Base-by-base conservation (phyloP, 2,329 filamentous ascomycete species). In the Colletotrichum shisoi region DNA sequence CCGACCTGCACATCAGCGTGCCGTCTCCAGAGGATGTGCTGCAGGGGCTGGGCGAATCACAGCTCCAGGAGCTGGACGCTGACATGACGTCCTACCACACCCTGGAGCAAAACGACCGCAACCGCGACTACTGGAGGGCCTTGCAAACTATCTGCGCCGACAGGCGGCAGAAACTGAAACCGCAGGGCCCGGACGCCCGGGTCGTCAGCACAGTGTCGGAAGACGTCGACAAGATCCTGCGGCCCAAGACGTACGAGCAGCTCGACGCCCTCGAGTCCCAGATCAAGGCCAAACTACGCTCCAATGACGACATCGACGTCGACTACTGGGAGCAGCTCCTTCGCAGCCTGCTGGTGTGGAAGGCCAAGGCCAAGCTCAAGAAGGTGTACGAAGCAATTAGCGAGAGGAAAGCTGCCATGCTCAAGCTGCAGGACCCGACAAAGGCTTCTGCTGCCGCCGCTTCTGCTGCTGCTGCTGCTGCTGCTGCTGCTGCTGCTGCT, bases 261-360 rank as follows among this genome's bases (percentile, higher is more conserved):
- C 83, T 99, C n/a, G 90, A 94, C 75, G 86, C 86, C 19, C 83
- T 99, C 56, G 94, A 99, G 79, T 87, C 84, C 70, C 94, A 98
- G 80, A 95, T 99, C 77, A 89, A 88, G 75, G 83, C 84, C 17
- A 99, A 99, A 80, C 82, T 99, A 54, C 85, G 89, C 59, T 96
- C 93, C 8, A 90, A 97, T 75, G 94, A 97, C 74, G 89, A 92
- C 45, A 94, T 99, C 71, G 95, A 99, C 77, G 93, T 91, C 2
- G 95, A 99, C 79, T 99, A 98, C 77, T 99, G 95, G 95, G 93
- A 96, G 75, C 92, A 97, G 75, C 83, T 99, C 17, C 83, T 99
- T 69, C 89, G 89, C 71, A 96, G 90, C 75, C 81, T 99, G 70
- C 83, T 91, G 7, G 88, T 97, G 1, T 97, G 92, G 89, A 98